These are phyloP conservation scores for Monosporascus sp. DNA, from an alignment of 2,329 filamentous ascomycete species.

Conservation along the genomic window DNA sequence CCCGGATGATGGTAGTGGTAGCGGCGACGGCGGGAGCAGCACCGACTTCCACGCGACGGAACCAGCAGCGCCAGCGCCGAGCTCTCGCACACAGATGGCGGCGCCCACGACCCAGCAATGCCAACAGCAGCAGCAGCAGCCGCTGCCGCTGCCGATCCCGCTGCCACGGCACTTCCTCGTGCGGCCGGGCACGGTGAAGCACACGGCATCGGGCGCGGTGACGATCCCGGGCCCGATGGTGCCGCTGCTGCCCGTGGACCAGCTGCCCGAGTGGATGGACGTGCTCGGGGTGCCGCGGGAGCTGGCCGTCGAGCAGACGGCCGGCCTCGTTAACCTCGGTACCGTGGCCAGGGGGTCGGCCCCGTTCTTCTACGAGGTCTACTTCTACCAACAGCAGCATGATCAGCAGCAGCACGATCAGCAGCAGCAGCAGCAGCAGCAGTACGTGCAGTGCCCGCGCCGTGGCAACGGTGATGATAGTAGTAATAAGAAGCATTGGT, in stretches of 20 bases:
- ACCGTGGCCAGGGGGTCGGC: slow-evolving; percentile 14
- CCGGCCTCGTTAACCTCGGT: slow-evolving; percentile 34
- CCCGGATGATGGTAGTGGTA: too few relatives aligned
- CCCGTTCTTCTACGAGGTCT: slow-evolving; percentile 21
- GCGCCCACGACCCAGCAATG: background rate
- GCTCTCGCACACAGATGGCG: background rate
- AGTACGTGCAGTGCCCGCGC: too few relatives aligned
- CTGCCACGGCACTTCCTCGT: slow-evolving; percentile 37
- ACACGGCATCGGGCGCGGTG: slow-evolving; percentile 19
- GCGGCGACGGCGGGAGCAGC: background rate
- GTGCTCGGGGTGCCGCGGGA: slow-evolving; percentile 38
- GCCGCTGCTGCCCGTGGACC: slow-evolving; percentile 48
- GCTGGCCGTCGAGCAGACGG: slow-evolving; percentile 31
- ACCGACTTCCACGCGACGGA: background rate
- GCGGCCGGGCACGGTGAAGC: slow-evolving; percentile 29
- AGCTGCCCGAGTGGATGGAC: slow-evolving; percentile 42
- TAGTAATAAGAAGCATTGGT: background rate
- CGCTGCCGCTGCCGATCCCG: slow-evolving; percentile 1
- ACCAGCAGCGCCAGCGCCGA: background rate
- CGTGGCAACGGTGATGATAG: too few relatives aligned
- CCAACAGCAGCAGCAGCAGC: background rate
- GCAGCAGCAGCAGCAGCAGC: background rate
- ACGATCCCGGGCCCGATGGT: slow-evolving; percentile 33
- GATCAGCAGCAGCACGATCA: background rate
- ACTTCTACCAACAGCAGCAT: slow-evolving; percentile 9